Evolutionary conservation across 331 rosid genomes (phyloP).

Genomic region (Quercus lobata): DNA sequence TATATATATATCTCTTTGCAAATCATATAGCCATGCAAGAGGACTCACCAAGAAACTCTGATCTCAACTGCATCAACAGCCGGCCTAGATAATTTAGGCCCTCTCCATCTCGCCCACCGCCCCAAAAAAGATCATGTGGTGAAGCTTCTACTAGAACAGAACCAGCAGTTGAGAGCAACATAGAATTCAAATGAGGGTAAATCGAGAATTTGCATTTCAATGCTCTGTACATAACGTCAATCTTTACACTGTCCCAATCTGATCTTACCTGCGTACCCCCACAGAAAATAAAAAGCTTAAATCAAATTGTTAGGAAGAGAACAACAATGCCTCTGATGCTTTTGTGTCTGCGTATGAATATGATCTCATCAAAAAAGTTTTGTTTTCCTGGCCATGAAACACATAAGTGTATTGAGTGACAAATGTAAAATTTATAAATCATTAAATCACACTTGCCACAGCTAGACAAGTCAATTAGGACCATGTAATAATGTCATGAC

Average conservation of each 20-base stretch:
- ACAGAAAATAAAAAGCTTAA: slow-evolving; percentile 7
- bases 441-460: neutral
- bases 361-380: neutral
- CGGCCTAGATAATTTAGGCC: slow-evolving; percentile 91
- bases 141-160: slow-evolving; percentile 91
- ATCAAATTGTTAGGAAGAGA: neutral
- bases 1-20: neutral
- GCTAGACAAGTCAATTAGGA: neutral
- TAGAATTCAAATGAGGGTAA: slow-evolving; percentile 63
- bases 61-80: slow-evolving; percentile 78
- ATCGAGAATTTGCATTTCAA: slow-evolving; percentile 85
- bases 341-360: too few relatives aligned
- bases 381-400: neutral
- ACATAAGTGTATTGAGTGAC: neutral
- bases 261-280: slow-evolving; percentile 59
- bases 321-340: too few relatives aligned
- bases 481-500: neutral
- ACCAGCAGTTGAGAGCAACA: slow-evolving; percentile 78
- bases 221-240: slow-evolving; percentile 79
- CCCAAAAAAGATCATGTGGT: slow-evolving; percentile 93
- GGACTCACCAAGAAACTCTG: slow-evolving; percentile 78
- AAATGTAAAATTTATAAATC: neutral
- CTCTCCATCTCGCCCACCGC: slow-evolving; percentile 92
- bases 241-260: slow-evolving; percentile 79
- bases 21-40: slow-evolving; percentile 20